Conservation (phyloP, 371 early-diverging fungal genomes). For the Racocetra persica region DNA sequence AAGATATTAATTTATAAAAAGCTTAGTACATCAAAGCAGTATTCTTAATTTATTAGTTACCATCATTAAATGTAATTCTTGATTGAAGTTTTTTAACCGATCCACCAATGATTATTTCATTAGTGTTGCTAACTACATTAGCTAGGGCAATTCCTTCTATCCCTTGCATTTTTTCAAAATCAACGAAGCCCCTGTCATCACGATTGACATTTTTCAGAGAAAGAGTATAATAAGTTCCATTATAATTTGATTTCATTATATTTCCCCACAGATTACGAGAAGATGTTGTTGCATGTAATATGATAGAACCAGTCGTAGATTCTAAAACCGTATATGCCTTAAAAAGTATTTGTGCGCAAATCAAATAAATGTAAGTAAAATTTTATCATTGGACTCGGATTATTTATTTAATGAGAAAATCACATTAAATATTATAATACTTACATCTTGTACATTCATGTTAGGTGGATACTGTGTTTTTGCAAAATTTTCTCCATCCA, state of each 20-base stretch:
- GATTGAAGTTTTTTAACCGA: slow-evolving; percentile 69
- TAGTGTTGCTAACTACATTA: slow-evolving; percentile 81
- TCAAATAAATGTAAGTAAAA: background rate
- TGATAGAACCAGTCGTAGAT: slow-evolving; percentile 72
- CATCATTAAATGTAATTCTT: slow-evolving; percentile 87
- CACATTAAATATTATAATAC: background rate
- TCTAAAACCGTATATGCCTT: slow-evolving; percentile 86
- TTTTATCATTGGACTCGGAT: too few species aligned
- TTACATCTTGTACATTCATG: slow-evolving; percentile 58
- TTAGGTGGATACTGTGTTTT: slow-evolving; percentile 79
- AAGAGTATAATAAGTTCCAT: slow-evolving; percentile 81
- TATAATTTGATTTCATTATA: slow-evolving; percentile 85
- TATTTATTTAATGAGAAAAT: too few species aligned
- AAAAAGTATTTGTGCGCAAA: slow-evolving; percentile 9
- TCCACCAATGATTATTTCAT: slow-evolving; percentile 58
- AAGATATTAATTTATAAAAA: background rate
- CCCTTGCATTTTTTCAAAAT: slow-evolving; percentile 93
- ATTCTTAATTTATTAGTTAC: slow-evolving; percentile 51
- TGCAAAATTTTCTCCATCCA: slow-evolving; percentile 77
- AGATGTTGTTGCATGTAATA: slow-evolving; percentile 77
- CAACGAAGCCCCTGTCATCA: slow-evolving; percentile 83
- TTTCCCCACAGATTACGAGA: slow-evolving; percentile 79
- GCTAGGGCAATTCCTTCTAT: slow-evolving; percentile 89
- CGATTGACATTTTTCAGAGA: slow-evolving; percentile 81
- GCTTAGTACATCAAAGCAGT: background rate